Evolutionary conservation across 1,284 basidiomycete species (phyloP), one percentile per base, ranked within the genome.

Genomic region (Boletus mariae): DNA sequence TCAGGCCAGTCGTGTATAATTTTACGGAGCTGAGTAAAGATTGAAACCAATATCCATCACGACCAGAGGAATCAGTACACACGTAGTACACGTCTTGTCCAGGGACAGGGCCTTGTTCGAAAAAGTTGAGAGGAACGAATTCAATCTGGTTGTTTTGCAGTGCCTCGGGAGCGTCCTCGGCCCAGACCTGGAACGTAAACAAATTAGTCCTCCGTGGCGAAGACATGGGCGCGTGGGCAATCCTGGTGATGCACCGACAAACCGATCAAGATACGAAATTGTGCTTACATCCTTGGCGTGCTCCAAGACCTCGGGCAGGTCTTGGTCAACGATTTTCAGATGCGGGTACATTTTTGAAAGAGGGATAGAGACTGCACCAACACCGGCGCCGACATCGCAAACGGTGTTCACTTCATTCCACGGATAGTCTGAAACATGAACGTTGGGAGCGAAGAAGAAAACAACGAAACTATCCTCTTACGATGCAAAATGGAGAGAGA

Each of bases 271-370:
- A 65, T 9, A 34, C 10, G 20, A 20, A 20, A 20, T 13, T 34
- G 32, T 10, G 32, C 32, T 12, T 34, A 34, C 32, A 20, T 55
- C 51, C n/a, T 62, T 64, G 4, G 75, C 75, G 45, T 71, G 69
- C 10, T 52, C 55, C 4, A 79, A 58, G 3, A 72, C 65, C n/a
- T 68, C 66, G 0, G 72, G 72, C 10, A 73, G 58, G 55, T 83
- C 80, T 60, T 82, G 80, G 4, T 80, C 51, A 4, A 71, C 63
- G n/a, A 79, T 58, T 31, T 69, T 70, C 15, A 83, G 55, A 15
- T 74, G 66, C 0, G 78, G 73, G 45, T 73, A 68, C 8, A 60
- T 59, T 54, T 70, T 74, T 0, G 71, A 34, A 34, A 34, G 32
- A 34, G 32, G 32, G 12, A 34, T 61, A 5, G 74, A 66, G n/a